phyloP scores from a whole-genome alignment of 2,329 filamentous ascomycete genomes.

The Tolypocladium amazonense region DNA sequence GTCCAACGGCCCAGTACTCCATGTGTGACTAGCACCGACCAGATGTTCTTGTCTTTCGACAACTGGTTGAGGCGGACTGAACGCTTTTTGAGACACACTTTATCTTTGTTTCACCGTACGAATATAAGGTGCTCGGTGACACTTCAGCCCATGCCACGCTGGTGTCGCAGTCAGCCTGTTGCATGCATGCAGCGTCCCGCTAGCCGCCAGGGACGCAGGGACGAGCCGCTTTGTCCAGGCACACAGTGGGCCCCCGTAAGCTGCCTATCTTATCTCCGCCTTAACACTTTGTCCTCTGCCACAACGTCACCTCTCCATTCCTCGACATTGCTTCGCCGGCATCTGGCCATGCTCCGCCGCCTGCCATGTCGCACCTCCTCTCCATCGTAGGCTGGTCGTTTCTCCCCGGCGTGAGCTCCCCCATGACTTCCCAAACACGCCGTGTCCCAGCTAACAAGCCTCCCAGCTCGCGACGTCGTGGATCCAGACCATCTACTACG shows the following conservation, averaged over 20 bases:
- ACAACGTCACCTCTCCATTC: background rate
- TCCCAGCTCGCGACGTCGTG: constrained; percentile 64
- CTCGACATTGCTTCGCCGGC: background rate
- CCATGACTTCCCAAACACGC: background rate
- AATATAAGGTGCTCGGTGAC: no score
- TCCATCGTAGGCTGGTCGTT: constrained; percentile 48
- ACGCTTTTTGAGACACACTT: no score
- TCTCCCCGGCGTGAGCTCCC: constrained; percentile 37
- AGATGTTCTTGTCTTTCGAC: no score
- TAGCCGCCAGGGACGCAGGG: background rate
- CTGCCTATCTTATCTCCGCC: background rate
- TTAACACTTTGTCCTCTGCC: background rate
- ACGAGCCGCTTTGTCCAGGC: background rate
- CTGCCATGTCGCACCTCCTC: constrained; percentile 38
- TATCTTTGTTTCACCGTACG: no score
- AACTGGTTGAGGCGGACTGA: no score
- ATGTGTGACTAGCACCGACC: no score
- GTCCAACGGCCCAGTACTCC: no score
- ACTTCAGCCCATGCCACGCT: no score
- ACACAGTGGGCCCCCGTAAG: background rate
- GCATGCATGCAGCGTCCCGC: background rate
- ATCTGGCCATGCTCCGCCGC: constrained; percentile 8
- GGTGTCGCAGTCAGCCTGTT: no score
- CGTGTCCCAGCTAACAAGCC: background rate
- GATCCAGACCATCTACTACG: constrained; percentile 75